Percentiles rank a stretch among this genome's conserved stretches.
Conservation (phyloP, 495 filamentous ascomycete species). For the Penicillium silybi region DNA sequence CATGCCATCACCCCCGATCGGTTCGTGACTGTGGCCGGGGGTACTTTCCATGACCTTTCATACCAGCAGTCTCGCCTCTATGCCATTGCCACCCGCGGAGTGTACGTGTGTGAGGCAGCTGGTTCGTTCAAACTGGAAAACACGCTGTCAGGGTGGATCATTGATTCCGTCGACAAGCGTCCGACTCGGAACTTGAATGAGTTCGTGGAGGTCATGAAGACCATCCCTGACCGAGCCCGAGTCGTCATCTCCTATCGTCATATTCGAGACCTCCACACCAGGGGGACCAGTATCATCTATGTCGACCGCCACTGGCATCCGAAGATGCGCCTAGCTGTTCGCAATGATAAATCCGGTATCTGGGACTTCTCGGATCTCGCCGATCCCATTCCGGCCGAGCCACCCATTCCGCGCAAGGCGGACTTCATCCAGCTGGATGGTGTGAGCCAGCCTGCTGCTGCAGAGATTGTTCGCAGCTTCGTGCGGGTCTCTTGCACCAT, state of each 20-base stretch:
- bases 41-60: conserved; percentile 89
- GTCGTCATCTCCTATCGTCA: conserved; percentile 96
- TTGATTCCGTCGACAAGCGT: conserved; percentile 87
- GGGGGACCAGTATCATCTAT: conserved; percentile 86
- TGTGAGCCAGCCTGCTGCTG: conserved; percentile 82
- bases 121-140: conserved; percentile 94
- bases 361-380: conserved; percentile 93
- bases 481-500: conserved; percentile 88
- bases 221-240: conserved; percentile 79
- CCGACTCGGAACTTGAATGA: conserved; percentile 79
- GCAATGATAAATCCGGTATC: conserved; percentile 84
- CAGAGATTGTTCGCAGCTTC: conserved; percentile 90
- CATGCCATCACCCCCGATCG: conserved; percentile 94
- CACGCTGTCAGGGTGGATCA: conserved; percentile 86
- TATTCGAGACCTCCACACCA: conserved; percentile 88
- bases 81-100: conserved; percentile 84
- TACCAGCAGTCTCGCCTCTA: conserved; percentile 95
- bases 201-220: conserved; percentile 89
- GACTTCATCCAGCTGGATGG: conserved; percentile 89
- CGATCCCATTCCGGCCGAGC: conserved; percentile 68
- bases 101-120: conserved; percentile 92
- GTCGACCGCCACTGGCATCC: conserved; percentile 93
- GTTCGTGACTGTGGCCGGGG: conserved; percentile 90
- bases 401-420: conserved; percentile 69
- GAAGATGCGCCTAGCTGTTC: conserved; percentile 88